Base-by-base conservation (phyloP, 2,329 filamentous ascomycete species). In the Diaporthe caulivora region DNA sequence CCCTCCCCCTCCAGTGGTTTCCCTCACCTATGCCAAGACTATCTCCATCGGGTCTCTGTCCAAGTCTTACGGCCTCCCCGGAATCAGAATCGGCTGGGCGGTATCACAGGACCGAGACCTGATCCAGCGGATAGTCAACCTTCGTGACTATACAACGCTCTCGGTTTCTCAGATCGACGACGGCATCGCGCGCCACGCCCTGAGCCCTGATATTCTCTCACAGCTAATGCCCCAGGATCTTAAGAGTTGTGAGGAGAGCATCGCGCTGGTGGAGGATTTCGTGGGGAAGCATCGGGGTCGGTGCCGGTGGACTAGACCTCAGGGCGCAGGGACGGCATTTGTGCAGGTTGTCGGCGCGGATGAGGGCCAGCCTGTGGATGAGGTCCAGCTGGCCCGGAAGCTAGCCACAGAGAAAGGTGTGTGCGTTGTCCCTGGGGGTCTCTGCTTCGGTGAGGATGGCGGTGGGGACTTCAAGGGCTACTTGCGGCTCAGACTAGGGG, bases 31-130 rank as follows among this genome's bases (percentile, higher is more conserved):
- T 53, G 29, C 51, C 26, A 70, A 60, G 3, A 70, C 37, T 11
- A 13, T 70, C 17, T 60, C 67, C 18, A 60, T 51, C 1, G 67
- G 67, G 17, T 70, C 67, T 26, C 21, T 70, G 21, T 70, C 67
- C 2, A 70, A 70, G 34, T 42, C 51, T 6, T 44, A 47, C 6
- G 67, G 67, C 17, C 84, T 89, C n/a, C 85, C 95, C 58, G 97
- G 97, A 80, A 95, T 95, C 0, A 95, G 96, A 82, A 94, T 98
- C n/a, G 95, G 96, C 74, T 98, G 96, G 96, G 92, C 95, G 18
- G 87, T 98, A 77, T 98, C 67, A 9, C 67, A 58, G 26, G 67
- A 70, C 67, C 17, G 34, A n/a, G 51, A 55, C 1, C 34, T 70
- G 13, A 55, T 70, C 21, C 18, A 31, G 67, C 67, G 54, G n/a